Percentiles rank a stretch among this genome's conserved stretches.
Conservation (phyloP, 2,329 filamentous ascomycete genomes). For the Botrytis squamosa region DNA sequence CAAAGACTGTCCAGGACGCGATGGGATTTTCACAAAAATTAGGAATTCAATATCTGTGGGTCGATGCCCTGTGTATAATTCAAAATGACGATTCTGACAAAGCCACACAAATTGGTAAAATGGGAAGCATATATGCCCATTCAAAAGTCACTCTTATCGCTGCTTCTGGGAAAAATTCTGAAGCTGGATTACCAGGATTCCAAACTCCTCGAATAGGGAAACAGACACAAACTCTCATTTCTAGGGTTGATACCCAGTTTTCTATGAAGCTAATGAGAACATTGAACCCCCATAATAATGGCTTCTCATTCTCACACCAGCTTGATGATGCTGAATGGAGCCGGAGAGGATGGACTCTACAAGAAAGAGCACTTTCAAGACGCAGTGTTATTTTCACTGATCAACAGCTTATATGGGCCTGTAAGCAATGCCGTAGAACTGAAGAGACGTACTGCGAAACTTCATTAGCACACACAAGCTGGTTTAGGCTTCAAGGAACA, state of each 20-base stretch:
- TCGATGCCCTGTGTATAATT: conserved; percentile 28
- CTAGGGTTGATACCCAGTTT: not conserved
- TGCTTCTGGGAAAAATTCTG: not conserved
- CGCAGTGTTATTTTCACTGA: conserved; percentile 30
- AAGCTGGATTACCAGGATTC: not conserved
- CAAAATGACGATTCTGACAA: conserved; percentile 23
- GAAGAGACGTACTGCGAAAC: conserved; percentile 11
- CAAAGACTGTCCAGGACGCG: conserved; percentile 24
- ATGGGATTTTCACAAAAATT: conserved; percentile 22
- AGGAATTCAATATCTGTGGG: conserved; percentile 24
- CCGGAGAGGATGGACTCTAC: conserved; percentile 31
- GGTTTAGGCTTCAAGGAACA: not conserved
- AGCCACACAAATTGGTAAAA: conserved; percentile 17
- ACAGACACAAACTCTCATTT: not conserved
- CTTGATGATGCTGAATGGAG: not conserved
- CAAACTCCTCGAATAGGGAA: not conserved
- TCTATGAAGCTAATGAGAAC: not conserved
- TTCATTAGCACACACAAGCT: conserved; percentile 1
- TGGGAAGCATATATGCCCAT: conserved; percentile 23
- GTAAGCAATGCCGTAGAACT: conserved; percentile 15
- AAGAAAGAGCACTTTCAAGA: conserved; percentile 31
- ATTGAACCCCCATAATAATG: not conserved
- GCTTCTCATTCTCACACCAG: not conserved
- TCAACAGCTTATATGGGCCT: conserved; percentile 33
- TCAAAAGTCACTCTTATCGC: conserved; percentile 22